Percentiles rank a stretch among this genome's conserved stretches.
Evolutionary conservation across 345 rosid species (phyloP).

Genomic region (Crucihimalaya himalaica): DNA sequence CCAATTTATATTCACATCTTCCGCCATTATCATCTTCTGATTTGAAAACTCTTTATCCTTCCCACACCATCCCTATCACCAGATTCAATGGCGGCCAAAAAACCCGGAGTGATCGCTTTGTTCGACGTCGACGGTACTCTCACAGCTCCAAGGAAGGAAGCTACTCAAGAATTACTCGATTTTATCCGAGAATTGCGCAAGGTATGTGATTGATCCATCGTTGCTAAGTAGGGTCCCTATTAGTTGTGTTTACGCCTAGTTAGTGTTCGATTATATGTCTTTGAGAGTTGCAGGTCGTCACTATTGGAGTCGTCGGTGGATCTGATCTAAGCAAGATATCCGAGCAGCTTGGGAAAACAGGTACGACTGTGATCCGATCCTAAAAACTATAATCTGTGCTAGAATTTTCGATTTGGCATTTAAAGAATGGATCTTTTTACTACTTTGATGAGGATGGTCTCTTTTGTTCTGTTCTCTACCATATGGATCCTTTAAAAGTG

Average conservation of each 20-base stretch:
- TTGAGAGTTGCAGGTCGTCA: constrained; percentile 60
- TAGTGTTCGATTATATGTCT: constrained; percentile 28
- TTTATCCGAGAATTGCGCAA: constrained; percentile 76
- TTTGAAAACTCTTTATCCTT: constrained; percentile 11
- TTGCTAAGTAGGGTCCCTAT: background rate
- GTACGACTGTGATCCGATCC: constrained; percentile 44
- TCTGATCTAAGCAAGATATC: constrained; percentile 88
- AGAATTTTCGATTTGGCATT: background rate
- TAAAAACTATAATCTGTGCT: background rate
- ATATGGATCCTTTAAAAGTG: background rate
- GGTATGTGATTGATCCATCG: constrained; percentile 45
- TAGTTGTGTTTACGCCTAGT: constrained; percentile 10
- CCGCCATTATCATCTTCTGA: constrained; percentile 30
- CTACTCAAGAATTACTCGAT: constrained; percentile 57
- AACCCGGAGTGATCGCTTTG: constrained; percentile 81
- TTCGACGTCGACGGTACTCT: constrained; percentile 99
- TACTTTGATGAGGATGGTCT: background rate
- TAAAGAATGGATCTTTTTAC: constrained; percentile 8
- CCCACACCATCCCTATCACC: constrained; percentile 1
- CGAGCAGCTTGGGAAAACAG: constrained; percentile 90
- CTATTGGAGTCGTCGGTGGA: constrained; percentile 96
- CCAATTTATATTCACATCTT: constrained; percentile 30
- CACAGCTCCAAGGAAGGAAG: constrained; percentile 88
- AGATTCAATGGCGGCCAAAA: constrained; percentile 47
- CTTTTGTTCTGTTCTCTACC: background rate